A percentile compares a stretch with the other conserved stretches of the same genome.
These are phyloP conservation scores for Herpotrichia juniperi DNA, from an alignment of 2,329 filamentous ascomycete genomes.

Conservation along the genomic window DNA sequence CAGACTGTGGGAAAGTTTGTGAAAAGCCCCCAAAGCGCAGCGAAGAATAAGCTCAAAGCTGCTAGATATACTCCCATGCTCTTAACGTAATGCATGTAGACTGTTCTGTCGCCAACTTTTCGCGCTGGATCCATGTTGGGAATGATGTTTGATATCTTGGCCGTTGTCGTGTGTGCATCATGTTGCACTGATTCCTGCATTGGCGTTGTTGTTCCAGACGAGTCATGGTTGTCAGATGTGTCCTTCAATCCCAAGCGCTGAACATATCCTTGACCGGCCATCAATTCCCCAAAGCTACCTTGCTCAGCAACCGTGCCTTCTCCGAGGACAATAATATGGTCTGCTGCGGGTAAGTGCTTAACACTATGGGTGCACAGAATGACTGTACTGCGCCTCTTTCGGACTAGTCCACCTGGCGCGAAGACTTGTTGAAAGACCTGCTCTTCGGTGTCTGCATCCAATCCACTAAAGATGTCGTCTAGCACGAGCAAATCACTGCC, in stretches of 20 bases:
- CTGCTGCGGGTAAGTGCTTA: background rate
- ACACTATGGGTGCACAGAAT: slow-evolving; percentile 8
- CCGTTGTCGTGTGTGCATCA: no score
- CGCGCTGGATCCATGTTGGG: slow-evolving; percentile 4
- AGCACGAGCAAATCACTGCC: slow-evolving; percentile 49
- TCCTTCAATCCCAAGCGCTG: background rate
- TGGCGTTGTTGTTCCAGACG: no score
- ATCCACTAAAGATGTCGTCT: slow-evolving; percentile 55
- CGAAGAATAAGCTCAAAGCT: background rate
- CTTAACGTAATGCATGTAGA: slow-evolving; percentile 10
- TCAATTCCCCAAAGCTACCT: background rate
- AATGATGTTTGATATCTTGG: background rate
- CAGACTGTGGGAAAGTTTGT: slow-evolving; percentile 7
- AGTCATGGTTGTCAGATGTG: no score
- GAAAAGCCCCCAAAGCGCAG: background rate
- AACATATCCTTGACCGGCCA: background rate
- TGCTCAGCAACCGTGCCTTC: background rate
- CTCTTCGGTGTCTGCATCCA: slow-evolving; percentile 52
- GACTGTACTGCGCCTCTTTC: slow-evolving; percentile 26
- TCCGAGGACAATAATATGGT: background rate
- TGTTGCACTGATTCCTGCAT: no score
- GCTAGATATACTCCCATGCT: background rate
- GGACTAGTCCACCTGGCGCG: slow-evolving; percentile 48
- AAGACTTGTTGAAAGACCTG: slow-evolving; percentile 51
- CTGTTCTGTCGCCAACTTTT: slow-evolving; percentile 8